phyloP scores from a whole-genome alignment of 768 basidiomycete species.

The Tricholomella constricta region DNA sequence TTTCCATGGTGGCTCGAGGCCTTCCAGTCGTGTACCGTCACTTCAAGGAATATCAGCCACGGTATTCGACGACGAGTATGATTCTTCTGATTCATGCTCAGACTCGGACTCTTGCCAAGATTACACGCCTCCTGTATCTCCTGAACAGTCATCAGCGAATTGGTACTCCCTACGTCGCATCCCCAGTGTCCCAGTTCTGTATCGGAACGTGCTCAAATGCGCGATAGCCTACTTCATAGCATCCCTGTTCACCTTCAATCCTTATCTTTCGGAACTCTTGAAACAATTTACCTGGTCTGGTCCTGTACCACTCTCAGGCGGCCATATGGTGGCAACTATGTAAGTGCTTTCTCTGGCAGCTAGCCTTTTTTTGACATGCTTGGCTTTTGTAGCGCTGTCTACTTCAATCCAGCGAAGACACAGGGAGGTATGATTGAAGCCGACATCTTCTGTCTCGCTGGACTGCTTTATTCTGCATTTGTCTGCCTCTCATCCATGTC shows the following conservation, averaged over 20 bases:
- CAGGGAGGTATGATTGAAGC: conserved; percentile 93
- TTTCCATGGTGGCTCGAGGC: background rate
- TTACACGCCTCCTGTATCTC: background rate
- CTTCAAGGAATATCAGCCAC: conserved; percentile 2
- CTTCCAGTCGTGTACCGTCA: background rate
- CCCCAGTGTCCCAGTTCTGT: conserved; percentile 48
- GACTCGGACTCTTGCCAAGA: conserved; percentile 15
- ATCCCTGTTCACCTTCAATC: conserved; percentile 91
- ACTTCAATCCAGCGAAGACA: conserved; percentile 94
- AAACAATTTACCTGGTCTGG: conserved; percentile 58
- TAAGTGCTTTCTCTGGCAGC: conserved; percentile 39
- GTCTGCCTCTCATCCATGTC: conserved; percentile 77
- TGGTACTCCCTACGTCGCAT: conserved; percentile 23
- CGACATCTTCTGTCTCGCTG: conserved; percentile 74
- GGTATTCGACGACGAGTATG: conserved; percentile 19
- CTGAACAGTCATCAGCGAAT: conserved; percentile 4
- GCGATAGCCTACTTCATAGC: conserved; percentile 87
- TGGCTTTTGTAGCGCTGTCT: conserved; percentile 57
- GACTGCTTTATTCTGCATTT: conserved; percentile 68
- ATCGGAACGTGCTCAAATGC: conserved; percentile 87
- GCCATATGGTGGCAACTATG: conserved; percentile 94
- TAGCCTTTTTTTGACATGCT: background rate
- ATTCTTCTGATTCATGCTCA: conserved; percentile 21
- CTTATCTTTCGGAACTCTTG: conserved; percentile 68
- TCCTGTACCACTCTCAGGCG: conserved; percentile 71